These are phyloP conservation scores for Neurospora sp. DNA, from an alignment of 495 filamentous ascomycete genomes.

Conservation along the genomic window DNA sequence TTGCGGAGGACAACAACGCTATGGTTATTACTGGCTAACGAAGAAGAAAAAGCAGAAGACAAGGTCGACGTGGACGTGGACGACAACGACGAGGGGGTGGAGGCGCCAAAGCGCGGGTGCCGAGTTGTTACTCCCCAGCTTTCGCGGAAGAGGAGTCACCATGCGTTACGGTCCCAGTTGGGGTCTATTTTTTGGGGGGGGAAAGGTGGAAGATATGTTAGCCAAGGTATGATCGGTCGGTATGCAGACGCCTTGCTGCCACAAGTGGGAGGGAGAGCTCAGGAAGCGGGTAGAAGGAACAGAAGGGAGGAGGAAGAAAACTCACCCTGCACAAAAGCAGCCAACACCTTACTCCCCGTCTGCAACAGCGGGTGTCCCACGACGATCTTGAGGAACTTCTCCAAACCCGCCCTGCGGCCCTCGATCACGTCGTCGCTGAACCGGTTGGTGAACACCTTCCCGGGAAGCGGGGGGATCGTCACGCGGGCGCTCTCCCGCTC, in stretches of 20 bases:
- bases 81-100: conserved; percentile 11
- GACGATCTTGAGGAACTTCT: conserved; percentile 95
- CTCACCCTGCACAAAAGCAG: conserved; percentile 90
- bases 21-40: background rate
- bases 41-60: background rate
- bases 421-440: conserved; percentile 99
- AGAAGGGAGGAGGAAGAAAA: conserved; percentile 8
- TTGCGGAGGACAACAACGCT: background rate
- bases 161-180: conserved; percentile 72
- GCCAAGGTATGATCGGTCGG: background rate
- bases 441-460: conserved; percentile 96
- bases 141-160: conserved; percentile 36
- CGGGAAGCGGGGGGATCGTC: conserved; percentile 89
- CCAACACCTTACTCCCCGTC: conserved; percentile 94
- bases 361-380: conserved; percentile 93
- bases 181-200: conserved; percentile 39
- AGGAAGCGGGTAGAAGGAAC: too few species aligned
- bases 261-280: too few species aligned
- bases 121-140: conserved; percentile 12
- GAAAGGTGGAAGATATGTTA: background rate
- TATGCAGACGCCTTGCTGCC: too few species aligned
- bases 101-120: conserved; percentile 10
- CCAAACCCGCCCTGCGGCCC: conserved; percentile 80
- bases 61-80: background rate
- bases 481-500: conserved; percentile 91